phyloP scores from a whole-genome alignment of 768 basidiomycete species.

The Rhizopogon sp. region DNA sequence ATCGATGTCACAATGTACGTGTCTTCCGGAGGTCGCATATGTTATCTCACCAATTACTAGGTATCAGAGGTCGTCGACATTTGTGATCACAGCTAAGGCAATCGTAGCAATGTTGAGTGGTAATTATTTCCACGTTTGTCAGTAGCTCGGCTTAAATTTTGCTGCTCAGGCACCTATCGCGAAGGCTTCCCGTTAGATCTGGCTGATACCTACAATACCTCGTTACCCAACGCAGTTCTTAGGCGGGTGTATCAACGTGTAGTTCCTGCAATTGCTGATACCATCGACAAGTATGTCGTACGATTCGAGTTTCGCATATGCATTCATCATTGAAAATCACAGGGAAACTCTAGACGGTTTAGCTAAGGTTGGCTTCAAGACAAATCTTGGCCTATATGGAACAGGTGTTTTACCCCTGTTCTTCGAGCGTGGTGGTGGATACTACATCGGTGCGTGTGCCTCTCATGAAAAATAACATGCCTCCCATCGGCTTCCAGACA shows the following conservation, averaged over 20 bases:
- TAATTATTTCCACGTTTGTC: background rate
- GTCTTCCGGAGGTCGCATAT: background rate
- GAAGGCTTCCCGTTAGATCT: constrained; percentile 17
- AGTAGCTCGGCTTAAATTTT: background rate
- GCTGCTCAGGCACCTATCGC: constrained; percentile 12
- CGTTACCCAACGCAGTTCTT: constrained; percentile 11
- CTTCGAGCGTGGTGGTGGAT: constrained; percentile 30
- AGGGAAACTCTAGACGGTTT: constrained; percentile 35
- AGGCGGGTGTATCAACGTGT: constrained; percentile 18
- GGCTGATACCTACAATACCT: constrained; percentile 13
- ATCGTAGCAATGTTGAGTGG: constrained; percentile 8
- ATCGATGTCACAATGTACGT: constrained; percentile 26
- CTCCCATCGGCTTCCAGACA: constrained; percentile 15
- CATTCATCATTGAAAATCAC: background rate
- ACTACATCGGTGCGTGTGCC: constrained; percentile 30
- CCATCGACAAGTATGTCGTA: constrained; percentile 20
- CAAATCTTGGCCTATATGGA: constrained; percentile 28
- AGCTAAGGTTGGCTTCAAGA: constrained; percentile 32
- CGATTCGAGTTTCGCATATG: background rate
- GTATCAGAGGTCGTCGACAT: constrained; percentile 22
- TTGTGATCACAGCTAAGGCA: constrained; percentile 12
- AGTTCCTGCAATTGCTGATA: constrained; percentile 13
- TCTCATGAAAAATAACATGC: background rate
- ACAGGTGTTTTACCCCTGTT: constrained; percentile 28
- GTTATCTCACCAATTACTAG: constrained; percentile 8